Percentiles rank a stretch among this genome's conserved stretches.
These are phyloP conservation scores for Tulasnella sp. DNA, from an alignment of 768 basidiomycete species.

Conservation along the genomic window DNA sequence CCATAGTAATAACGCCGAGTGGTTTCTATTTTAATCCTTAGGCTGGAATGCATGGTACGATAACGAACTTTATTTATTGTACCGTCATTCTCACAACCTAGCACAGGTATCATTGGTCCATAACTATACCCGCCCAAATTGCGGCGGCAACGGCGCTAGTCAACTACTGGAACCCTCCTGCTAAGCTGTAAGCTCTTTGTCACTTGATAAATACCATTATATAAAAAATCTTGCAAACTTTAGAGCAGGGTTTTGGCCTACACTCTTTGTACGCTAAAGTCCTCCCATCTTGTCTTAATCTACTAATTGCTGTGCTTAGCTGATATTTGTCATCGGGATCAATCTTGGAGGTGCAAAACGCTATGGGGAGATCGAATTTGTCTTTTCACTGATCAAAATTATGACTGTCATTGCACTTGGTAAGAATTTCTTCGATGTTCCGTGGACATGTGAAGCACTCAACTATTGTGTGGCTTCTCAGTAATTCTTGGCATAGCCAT, in stretches of 20 bases:
- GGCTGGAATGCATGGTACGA: constrained; percentile 14
- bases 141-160: constrained; percentile 3
- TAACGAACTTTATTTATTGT: neutral
- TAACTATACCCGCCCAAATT: constrained; percentile 3
- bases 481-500: neutral
- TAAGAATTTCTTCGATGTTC: too few species aligned
- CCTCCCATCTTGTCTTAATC: too few species aligned
- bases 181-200: neutral
- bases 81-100: neutral
- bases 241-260: neutral
- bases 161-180: neutral
- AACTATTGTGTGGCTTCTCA: neutral
- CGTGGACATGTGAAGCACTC: too few species aligned
- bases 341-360: neutral
- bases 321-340: neutral
- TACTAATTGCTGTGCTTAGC: neutral
- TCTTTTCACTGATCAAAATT: neutral
- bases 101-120: constrained; percentile 6
- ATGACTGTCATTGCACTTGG: neutral
- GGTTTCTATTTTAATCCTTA: too few species aligned
- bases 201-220: neutral
- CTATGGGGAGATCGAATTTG: constrained; percentile 5
- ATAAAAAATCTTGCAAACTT: neutral
- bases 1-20: too few species aligned
- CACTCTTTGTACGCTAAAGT: neutral